Evolutionary conservation across 1,284 basidiomycete species (phyloP).

Genomic region (Kwoniella shivajii): DNA sequence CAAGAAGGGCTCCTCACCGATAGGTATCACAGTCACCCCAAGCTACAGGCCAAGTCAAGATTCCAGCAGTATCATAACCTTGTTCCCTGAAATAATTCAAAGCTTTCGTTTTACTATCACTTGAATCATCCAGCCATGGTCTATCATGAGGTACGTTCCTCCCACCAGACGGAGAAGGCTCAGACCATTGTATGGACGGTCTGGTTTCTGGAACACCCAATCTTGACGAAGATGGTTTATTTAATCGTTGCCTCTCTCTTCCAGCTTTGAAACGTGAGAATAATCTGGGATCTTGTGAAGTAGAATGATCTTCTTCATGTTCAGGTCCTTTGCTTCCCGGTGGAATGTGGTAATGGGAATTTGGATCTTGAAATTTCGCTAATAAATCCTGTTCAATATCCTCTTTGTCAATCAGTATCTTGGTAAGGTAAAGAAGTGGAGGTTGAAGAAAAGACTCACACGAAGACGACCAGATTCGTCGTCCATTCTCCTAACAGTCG

Average conservation of each 20-base stretch:
- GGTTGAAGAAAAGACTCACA: background rate
- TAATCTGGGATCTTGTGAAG: constrained; percentile 22
- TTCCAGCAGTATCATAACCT: constrained; percentile 39
- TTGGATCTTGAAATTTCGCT: constrained; percentile 44
- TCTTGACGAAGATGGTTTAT: constrained; percentile 6
- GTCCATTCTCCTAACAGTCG: constrained; percentile 2
- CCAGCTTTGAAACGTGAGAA: background rate
- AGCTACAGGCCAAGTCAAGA: constrained; percentile 48
- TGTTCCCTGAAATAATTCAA: constrained; percentile 27
- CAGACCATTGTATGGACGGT: constrained; percentile 10
- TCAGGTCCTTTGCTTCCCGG: constrained; percentile 42
- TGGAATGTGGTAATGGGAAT: constrained; percentile 44
- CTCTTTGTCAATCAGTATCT: background rate
- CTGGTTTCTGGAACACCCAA: constrained; percentile 20
- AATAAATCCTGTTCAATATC: constrained; percentile 40
- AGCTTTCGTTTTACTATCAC: constrained; percentile 10
- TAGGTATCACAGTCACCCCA: constrained; percentile 54
- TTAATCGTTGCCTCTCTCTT: background rate
- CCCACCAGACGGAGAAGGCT: background rate
- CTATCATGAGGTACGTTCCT: constrained; percentile 3
- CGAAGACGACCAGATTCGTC: constrained; percentile 9
- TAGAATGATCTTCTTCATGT: constrained; percentile 44
- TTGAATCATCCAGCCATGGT: constrained; percentile 11
- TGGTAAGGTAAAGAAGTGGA: too few relatives aligned
- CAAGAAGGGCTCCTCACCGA: constrained; percentile 26